Evolutionary conservation across 2,329 filamentous ascomycete genomes (phyloP).

Genomic region (Calonectria hongkongensis): DNA sequence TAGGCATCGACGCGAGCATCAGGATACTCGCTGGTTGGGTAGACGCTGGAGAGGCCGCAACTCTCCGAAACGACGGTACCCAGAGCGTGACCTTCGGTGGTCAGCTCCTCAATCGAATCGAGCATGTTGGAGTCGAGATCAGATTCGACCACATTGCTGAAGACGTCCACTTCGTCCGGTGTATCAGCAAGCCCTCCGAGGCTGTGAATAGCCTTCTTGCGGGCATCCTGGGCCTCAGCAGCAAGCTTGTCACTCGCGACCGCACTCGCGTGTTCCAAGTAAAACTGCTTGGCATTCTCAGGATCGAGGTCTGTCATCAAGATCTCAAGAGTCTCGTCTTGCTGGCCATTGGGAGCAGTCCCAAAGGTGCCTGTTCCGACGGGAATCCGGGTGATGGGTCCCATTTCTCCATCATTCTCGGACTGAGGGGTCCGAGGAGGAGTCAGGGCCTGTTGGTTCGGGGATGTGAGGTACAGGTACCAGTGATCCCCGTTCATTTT

Average conservation of each 20-base stretch:
- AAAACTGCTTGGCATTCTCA: slow-evolving; percentile 82
- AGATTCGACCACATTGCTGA: slow-evolving; percentile 78
- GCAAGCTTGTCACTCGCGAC: slow-evolving; percentile 89
- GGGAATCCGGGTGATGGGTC: slow-evolving; percentile 71
- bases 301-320: slow-evolving; percentile 83
- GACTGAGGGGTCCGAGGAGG: slow-evolving; percentile 86
- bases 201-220: slow-evolving; percentile 75
- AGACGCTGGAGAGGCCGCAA: slow-evolving; percentile 92
- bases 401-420: slow-evolving; percentile 60
- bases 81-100: slow-evolving; percentile 94
- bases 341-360: slow-evolving; percentile 67
- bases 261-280: slow-evolving; percentile 84
- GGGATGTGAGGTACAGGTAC: slow-evolving; percentile 97
- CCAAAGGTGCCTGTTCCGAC: slow-evolving; percentile 65
- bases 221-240: slow-evolving; percentile 78
- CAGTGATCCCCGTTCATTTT: slow-evolving; percentile 99
- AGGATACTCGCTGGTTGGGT: slow-evolving; percentile 89
- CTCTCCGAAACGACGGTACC: slow-evolving; percentile 93
- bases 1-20: slow-evolving; percentile 97
- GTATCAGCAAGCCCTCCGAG: slow-evolving; percentile 74
- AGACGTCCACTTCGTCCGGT: slow-evolving; percentile 84
- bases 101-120: slow-evolving; percentile 82
- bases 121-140: slow-evolving; percentile 74
- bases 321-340: slow-evolving; percentile 86
- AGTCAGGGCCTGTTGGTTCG: slow-evolving; percentile 84